Evolutionary conservation across 768 basidiomycete genomes (phyloP).

Genomic region (Agaricus bisporus): DNA sequence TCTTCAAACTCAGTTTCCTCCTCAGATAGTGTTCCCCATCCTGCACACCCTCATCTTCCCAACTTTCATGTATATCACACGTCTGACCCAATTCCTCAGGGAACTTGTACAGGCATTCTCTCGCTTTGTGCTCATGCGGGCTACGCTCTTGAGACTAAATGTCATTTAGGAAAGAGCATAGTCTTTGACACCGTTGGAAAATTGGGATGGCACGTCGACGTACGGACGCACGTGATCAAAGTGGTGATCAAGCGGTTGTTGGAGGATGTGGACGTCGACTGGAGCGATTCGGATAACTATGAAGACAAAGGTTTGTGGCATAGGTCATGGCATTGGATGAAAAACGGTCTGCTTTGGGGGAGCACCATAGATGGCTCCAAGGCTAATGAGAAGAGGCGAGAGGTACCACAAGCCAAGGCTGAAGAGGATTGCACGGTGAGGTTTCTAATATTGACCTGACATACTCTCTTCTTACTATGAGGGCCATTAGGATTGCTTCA

Average conservation of each 20-base stretch:
- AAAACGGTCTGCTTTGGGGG: constrained; percentile 5
- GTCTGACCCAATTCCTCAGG: constrained; percentile 89
- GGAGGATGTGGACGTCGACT: constrained; percentile 41
- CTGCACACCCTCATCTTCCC: constrained; percentile 36
- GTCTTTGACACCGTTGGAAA: constrained; percentile 83
- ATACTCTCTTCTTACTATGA: background rate
- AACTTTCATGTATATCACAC: constrained; percentile 86
- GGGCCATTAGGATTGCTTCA: constrained; percentile 58
- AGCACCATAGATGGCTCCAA: constrained; percentile 28
- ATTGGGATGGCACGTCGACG: constrained; percentile 76
- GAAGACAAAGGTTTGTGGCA: constrained; percentile 24
- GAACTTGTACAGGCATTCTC: constrained; percentile 66
- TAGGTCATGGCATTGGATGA: constrained; percentile 7
- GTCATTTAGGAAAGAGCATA: constrained; percentile 86
- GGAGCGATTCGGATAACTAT: constrained; percentile 29
- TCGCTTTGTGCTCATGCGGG: constrained; percentile 80
- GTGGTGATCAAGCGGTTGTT: constrained; percentile 63
- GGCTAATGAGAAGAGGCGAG: constrained; percentile 19
- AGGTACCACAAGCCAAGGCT: constrained; percentile 51
- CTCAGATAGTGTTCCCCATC: constrained; percentile 10
- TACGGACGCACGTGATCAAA: constrained; percentile 70
- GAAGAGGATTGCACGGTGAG: constrained; percentile 61
- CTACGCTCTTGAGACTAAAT: constrained; percentile 81
- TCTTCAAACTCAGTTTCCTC: background rate
- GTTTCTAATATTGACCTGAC: background rate